phyloP scores from a whole-genome alignment of 768 basidiomycete species.

The Tylopilus cervinicoccineus region DNA sequence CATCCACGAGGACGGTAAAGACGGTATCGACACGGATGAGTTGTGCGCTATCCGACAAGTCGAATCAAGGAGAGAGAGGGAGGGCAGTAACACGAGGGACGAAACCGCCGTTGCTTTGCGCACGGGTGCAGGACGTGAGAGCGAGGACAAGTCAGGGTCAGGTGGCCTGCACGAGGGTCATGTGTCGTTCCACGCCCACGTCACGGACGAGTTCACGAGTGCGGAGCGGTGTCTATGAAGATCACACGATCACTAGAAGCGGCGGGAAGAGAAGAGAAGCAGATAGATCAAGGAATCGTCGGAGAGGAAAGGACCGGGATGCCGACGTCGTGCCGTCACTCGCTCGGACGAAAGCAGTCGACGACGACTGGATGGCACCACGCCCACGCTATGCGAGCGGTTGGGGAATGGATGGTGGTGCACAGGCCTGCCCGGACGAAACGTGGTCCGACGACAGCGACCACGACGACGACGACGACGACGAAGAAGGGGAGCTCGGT shows the following conservation, averaged over 20 bases:
- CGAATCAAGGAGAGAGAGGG: slow-evolving; percentile 22
- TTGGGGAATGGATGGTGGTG: slow-evolving; percentile 26
- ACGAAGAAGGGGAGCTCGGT: slow-evolving; percentile 56
- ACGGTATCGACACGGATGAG: slow-evolving; percentile 23
- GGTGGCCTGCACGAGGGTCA: slow-evolving; percentile 52
- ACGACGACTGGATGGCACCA: slow-evolving; percentile 47
- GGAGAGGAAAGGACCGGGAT: slow-evolving; percentile 28
- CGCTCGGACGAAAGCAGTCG: slow-evolving; percentile 56
- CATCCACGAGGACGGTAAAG: slow-evolving; percentile 19
- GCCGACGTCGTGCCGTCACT: slow-evolving; percentile 52
- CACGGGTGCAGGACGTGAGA: slow-evolving; percentile 32
- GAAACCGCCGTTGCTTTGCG: slow-evolving; percentile 33
- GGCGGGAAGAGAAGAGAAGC: slow-evolving; percentile 25
- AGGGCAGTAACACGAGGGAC: slow-evolving; percentile 6
- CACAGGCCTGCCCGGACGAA: slow-evolving; percentile 11
- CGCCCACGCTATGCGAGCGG: slow-evolving; percentile 33
- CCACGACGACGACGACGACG: slow-evolving; percentile 36
- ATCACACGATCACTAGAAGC: slow-evolving; percentile 7
- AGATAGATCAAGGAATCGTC: slow-evolving; percentile 17
- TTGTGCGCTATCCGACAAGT: slow-evolving; percentile 22
- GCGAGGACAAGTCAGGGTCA: slow-evolving; percentile 26
- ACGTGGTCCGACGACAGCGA: slow-evolving; percentile 24
- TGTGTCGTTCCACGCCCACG: slow-evolving; percentile 67
- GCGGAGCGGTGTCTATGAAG: slow-evolving; percentile 24
- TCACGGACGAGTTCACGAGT: slow-evolving; percentile 54